Evolutionary conservation across 2,329 filamentous ascomycete genomes (phyloP).

Genomic region (Alternaria sp.): DNA sequence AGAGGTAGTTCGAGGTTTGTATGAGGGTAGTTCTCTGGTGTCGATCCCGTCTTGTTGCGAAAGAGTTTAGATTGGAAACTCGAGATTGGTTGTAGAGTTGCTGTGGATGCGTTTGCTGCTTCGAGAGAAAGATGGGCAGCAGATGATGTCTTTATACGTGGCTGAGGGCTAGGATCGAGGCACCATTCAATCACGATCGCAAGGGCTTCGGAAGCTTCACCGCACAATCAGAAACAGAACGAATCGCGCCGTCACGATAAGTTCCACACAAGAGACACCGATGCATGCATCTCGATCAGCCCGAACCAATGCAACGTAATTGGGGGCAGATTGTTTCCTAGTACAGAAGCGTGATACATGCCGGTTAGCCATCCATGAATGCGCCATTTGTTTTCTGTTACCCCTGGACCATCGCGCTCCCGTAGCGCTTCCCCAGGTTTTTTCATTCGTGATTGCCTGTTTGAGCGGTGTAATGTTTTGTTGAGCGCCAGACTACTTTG

Average conservation of each 20-base stretch:
- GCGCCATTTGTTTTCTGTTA: constrained; percentile 29
- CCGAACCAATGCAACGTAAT: constrained; percentile 33
- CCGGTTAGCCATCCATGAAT: constrained; percentile 12
- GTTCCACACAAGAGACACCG: constrained; percentile 33
- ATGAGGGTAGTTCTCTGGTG: constrained; percentile 40
- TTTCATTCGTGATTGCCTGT: constrained; percentile 23
- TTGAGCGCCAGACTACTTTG: constrained; percentile 25
- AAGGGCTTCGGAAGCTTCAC: constrained; percentile 26
- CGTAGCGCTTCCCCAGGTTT: constrained; percentile 27
- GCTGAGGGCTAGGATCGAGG: constrained; percentile 14
- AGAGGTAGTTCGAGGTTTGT: constrained; percentile 33
- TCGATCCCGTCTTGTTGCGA: constrained; percentile 33
- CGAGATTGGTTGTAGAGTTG: constrained; percentile 27
- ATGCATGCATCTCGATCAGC: constrained; percentile 43
- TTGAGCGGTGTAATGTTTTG: constrained; percentile 29
- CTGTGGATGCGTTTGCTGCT: constrained; percentile 32
- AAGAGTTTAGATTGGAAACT: constrained; percentile 25
- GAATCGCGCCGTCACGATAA: constrained; percentile 35
- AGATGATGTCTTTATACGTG: constrained; percentile 39
- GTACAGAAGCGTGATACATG: constrained; percentile 29
- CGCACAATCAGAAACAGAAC: constrained; percentile 39
- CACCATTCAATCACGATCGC: constrained; percentile 25
- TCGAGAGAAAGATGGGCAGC: constrained; percentile 29
- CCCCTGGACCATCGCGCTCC: constrained; percentile 14
- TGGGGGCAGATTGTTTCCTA: constrained; percentile 34